Evolutionary conservation across 1,284 basidiomycete genomes (phyloP).

Genomic region (Naganishia sp.): DNA sequence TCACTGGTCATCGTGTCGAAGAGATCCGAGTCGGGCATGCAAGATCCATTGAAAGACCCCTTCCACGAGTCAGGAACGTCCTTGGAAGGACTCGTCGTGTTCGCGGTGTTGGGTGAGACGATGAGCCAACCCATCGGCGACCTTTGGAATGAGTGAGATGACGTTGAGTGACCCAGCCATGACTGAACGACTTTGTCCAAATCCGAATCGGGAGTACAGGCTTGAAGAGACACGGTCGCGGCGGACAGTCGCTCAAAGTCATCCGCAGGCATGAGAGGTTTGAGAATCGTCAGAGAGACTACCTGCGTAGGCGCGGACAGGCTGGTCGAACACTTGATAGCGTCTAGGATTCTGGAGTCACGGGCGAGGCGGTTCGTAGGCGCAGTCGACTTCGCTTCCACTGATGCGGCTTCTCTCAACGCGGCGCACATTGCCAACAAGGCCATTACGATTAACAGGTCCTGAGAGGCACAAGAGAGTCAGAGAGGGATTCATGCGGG

Average conservation of each 20-base stretch:
- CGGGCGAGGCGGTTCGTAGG: conserved; percentile 2
- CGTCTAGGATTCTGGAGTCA: background rate
- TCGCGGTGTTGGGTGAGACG: conserved; percentile 3
- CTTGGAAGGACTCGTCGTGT: background rate
- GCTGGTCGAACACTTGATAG: conserved; percentile 14
- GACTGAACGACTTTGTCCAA: conserved; percentile 26
- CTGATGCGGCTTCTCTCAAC: background rate
- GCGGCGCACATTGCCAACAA: conserved; percentile 28
- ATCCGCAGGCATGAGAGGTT: conserved; percentile 23
- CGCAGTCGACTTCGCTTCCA: background rate
- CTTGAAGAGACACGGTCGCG: too few species aligned
- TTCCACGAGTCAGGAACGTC: conserved; percentile 5
- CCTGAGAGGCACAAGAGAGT: conserved; percentile 10
- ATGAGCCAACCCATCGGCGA: conserved; percentile 31
- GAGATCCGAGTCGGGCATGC: background rate
- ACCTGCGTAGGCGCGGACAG: background rate
- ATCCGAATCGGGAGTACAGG: background rate
- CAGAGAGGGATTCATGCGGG: background rate
- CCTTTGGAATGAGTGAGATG: background rate
- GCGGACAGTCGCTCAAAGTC: too few species aligned
- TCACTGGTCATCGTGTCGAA: background rate
- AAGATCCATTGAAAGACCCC: conserved; percentile 10
- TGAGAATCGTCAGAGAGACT: conserved; percentile 31
- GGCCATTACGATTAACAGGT: conserved; percentile 31
- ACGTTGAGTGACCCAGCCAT: conserved; percentile 26